Evolutionary conservation across 768 basidiomycete genomes (phyloP), one percentile per base, ranked within the genome.

Genomic region (Kwoniella pini): DNA sequence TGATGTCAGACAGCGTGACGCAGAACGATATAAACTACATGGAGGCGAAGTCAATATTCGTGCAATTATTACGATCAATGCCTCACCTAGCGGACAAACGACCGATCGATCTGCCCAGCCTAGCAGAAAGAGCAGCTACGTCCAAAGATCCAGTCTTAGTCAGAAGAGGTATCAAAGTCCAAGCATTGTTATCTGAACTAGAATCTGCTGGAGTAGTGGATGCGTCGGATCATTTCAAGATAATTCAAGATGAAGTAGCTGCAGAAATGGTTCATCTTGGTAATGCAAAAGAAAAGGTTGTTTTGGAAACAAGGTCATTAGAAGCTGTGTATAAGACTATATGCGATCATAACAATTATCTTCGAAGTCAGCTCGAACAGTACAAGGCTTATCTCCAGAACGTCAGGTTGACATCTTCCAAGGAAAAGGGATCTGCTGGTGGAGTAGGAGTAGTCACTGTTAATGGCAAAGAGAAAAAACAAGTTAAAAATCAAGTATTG

Each of bases 351-450:
- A 99, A 99, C 82, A 91, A 91, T 77, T 99, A 98, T 79, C 83
- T 99, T 79, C 85, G 95, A 46, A 86, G 86, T 28, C 96, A 99
- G 80, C 84, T 99, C 65, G 96, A 99, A 79, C 94, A 97, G 82
- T 99, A 99, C 85, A 99, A 99, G 82, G 93, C 94, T 10, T 99
- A 99, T 79, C 82, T 99, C 15, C 92, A 95, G 82, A 99, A 99
- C 76, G 96, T 98, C 26, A 88, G 96, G 17, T 82, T 93, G 60
- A 94, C 89, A 7, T 85, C 91, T 45, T 83, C 86, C 51, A 91
- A 93, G 66, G 69, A 74, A 24, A 94, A 91, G 80, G 90, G 91
- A 30, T 85, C 85, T 54, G 90, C 85, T 3, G 74, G 76, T 6
- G 94, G 87, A 48, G 92, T 97, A 5, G 95, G 95, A 19, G 96